Evolutionary conservation across 768 basidiomycete species (phyloP), one percentile per base, ranked within the genome.

Genomic region (Naganishia friedmannii): DNA sequence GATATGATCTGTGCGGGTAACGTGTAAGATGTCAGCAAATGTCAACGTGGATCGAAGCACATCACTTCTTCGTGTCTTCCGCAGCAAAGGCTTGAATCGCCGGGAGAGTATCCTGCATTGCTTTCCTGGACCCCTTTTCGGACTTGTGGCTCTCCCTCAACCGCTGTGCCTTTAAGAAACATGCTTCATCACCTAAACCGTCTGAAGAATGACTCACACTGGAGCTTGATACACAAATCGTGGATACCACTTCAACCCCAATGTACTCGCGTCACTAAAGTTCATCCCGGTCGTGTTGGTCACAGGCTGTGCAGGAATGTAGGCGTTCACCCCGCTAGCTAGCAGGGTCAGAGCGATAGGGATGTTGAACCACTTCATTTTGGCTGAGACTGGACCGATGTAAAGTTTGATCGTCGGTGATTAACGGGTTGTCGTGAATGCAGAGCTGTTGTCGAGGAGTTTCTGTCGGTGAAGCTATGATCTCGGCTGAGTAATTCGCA

Each of bases 301-400:
- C 39, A 89, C 89, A 19, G 89, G 84, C 13, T 82, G 77, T 2
- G 91, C 91, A 0, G 91, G 91, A 72, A 90, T 85, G 78, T 92
- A 93, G 0, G 83, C 87, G 21, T 0, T n/a, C 10, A 15, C 57
- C 2, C 54, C 29, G 54, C 12, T 17, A 8, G 32, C 39, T 17
- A 39, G 19, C 31, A 58, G 31, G 21, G 34, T 17, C 23, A 37
- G 15, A 10, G 32, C 34, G 19, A 21, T 39, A 21, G 34, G 8
- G 21, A 37, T 37, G 34, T 6, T 58, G 19, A 23, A 26, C 57
- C 57, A 39, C 32, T 58, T 58, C 57, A 58, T 58, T 51, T 12
- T 51, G 48, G n/a, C 23, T 51, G 48, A n/a, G 13, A 51, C 23
- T 7, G 4, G 21, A 4, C n/a, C 48, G 48, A 7, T 51, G n/a